phyloP scores from a whole-genome alignment of 306 rosid species.

The Cucurbita moschata region DNA sequence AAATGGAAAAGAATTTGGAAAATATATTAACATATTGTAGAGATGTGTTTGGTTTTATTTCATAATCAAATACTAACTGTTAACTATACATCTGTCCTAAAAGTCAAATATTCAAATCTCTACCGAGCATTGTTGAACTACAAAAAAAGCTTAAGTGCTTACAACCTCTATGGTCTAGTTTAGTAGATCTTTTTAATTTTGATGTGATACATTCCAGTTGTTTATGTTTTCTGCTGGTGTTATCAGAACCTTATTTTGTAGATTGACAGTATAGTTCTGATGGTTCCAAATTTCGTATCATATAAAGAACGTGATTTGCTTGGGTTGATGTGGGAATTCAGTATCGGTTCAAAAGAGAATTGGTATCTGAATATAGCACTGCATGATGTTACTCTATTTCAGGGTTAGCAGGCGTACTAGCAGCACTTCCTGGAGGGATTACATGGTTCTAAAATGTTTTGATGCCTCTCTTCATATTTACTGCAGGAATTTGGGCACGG shows the following conservation, averaged over 20 bases:
- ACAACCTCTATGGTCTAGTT: background rate
- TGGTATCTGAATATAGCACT: background rate
- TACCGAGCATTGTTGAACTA: background rate
- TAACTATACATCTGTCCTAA: background rate
- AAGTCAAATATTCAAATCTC: background rate
- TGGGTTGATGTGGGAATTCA: background rate
- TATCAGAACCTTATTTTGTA: background rate
- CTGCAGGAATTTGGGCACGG: constrained; percentile 32
- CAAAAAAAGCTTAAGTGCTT: background rate
- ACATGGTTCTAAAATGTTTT: constrained; percentile 11
- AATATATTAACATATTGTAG: background rate
- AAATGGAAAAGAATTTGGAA: background rate
- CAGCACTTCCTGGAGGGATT: background rate
- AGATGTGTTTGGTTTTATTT: background rate
- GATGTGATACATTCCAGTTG: background rate
- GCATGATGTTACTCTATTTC: background rate
- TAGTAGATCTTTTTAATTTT: background rate
- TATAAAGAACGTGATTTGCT: background rate
- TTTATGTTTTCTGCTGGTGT: background rate
- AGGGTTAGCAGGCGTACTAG: background rate
- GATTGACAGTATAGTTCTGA: background rate
- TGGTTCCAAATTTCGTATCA: background rate
- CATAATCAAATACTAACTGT: background rate
- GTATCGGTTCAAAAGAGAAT: background rate
- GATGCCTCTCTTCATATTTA: constrained; percentile 9